Percentiles rank a stretch among this genome's conserved stretches.
These are phyloP conservation scores for Kodamaea ohmeri DNA, from an alignment of 1,139 yeast species.

Conservation along the genomic window DNA sequence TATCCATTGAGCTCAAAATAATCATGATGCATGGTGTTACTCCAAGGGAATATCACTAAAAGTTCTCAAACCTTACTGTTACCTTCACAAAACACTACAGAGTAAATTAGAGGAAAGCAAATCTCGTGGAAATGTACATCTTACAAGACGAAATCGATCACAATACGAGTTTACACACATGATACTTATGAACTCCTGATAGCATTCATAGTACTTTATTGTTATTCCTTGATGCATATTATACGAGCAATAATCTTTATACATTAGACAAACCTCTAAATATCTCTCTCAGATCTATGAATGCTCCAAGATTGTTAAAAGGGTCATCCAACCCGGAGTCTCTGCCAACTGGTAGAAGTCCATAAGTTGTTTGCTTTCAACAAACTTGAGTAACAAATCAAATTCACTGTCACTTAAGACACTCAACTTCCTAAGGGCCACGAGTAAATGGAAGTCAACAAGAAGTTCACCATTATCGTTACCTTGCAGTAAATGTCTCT, in stretches of 20 bases:
- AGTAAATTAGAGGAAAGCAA: too few relatives aligned
- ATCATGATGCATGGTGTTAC: too few relatives aligned
- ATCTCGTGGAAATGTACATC: too few relatives aligned
- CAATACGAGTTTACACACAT: too few relatives aligned
- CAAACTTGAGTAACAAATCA: constrained; percentile 42
- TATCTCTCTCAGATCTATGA: constrained; percentile 1
- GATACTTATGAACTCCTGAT: too few relatives aligned
- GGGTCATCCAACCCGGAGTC: constrained; percentile 74
- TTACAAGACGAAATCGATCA: too few relatives aligned
- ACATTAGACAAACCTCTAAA: background rate
- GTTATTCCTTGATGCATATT: too few relatives aligned
- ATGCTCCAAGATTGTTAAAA: constrained; percentile 56
- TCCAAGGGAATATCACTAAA: background rate
- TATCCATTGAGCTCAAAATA: too few relatives aligned
- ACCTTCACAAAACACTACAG: too few relatives aligned
- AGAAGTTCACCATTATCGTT: constrained; percentile 41
- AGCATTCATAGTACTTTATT: too few relatives aligned
- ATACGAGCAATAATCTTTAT: background rate
- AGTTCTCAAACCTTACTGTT: background rate
- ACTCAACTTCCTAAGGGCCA: constrained; percentile 53
- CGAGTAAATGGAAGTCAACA: constrained; percentile 72
- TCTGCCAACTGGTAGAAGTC: constrained; percentile 57
- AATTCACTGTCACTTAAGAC: constrained; percentile 54
- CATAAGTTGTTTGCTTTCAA: constrained; percentile 35
- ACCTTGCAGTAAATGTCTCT: constrained; percentile 41